These are phyloP conservation scores for Byssothecium circinans DNA, from an alignment of 2,329 filamentous ascomycete species.

Conservation along the genomic window DNA sequence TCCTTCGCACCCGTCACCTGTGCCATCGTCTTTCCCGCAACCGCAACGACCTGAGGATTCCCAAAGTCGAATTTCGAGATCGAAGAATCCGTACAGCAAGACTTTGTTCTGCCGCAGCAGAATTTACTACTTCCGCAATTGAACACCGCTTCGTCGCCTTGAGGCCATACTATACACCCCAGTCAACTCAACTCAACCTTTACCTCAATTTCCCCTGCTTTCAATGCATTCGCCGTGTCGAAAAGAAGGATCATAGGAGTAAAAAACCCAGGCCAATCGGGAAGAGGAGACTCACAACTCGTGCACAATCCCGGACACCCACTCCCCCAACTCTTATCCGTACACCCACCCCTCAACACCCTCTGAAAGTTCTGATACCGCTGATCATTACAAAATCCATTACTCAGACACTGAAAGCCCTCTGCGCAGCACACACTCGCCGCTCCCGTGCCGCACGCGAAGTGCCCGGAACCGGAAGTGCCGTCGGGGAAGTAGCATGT, in stretches of 20 bases:
- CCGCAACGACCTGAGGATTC: conserved; percentile 13
- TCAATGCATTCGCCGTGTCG: no score
- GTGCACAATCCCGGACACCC: conserved; percentile 14
- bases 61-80: conserved; percentile 10
- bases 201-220: not conserved
- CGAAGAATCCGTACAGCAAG: conserved; percentile 10
- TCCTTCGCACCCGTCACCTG: conserved; percentile 2
- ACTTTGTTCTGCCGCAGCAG: conserved; percentile 19
- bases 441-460: conserved; percentile 11
- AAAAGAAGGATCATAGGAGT: no score
- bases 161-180: conserved; percentile 15
- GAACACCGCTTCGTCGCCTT: conserved; percentile 21
- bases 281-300: conserved; percentile 8
- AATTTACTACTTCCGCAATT: conserved; percentile 18
- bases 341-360: conserved; percentile 22
- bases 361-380: conserved; percentile 18
- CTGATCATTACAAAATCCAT: conserved; percentile 21
- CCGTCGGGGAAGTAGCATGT: conserved; percentile 23
- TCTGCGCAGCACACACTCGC: conserved; percentile 18
- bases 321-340: conserved; percentile 15
- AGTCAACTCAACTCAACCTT: not conserved
- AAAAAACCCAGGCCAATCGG: no score
- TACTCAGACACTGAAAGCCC: conserved; percentile 19
- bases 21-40: conserved; percentile 8
- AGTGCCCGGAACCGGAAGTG: conserved; percentile 9